Evolutionary conservation across 192 early-diverging fungal species (phyloP).

Genomic region (Thamnidium elegans): DNA sequence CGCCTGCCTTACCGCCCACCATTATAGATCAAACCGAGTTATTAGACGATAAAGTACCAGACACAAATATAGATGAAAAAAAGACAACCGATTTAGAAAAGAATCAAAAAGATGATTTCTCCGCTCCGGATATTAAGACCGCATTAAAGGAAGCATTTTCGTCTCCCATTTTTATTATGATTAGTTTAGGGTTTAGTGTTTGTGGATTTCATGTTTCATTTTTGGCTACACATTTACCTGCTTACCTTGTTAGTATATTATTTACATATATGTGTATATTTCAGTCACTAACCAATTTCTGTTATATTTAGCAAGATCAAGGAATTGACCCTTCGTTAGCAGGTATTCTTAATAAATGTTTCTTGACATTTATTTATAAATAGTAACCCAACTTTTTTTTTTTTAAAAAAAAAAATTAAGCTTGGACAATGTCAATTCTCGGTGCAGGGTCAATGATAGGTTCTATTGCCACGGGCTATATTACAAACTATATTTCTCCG

Average conservation of each 20-base stretch:
- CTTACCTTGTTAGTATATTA: slow-evolving; percentile 8
- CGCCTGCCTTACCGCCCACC: neutral
- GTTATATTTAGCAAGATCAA: slow-evolving; percentile 24
- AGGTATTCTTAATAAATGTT: slow-evolving; percentile 12
- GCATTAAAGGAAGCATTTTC: slow-evolving; percentile 29
- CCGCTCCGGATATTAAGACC: neutral
- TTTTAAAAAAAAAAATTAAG: slow-evolving; percentile 3
- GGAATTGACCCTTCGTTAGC: slow-evolving; percentile 22
- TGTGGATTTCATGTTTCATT: slow-evolving; percentile 41
- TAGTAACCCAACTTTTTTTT: neutral
- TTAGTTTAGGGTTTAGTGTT: slow-evolving; percentile 29
- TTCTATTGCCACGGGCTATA: slow-evolving; percentile 23
- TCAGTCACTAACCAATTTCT: neutral
- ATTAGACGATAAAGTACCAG: neutral
- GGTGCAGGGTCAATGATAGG: slow-evolving; percentile 34
- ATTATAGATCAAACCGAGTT: neutral
- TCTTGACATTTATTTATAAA: neutral
- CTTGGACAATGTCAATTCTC: slow-evolving; percentile 35
- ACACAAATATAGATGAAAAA: neutral
- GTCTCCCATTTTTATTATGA: slow-evolving; percentile 28
- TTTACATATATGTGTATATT: neutral
- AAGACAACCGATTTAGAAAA: neutral
- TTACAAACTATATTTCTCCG: slow-evolving; percentile 21
- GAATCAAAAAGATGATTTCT: neutral
- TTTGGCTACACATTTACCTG: slow-evolving; percentile 37